A percentile compares a stretch with the other conserved stretches of the same genome.
Evolutionary conservation across 352 stramenopile genomes (phyloP).

Genomic region (Blastocystis sp.): DNA sequence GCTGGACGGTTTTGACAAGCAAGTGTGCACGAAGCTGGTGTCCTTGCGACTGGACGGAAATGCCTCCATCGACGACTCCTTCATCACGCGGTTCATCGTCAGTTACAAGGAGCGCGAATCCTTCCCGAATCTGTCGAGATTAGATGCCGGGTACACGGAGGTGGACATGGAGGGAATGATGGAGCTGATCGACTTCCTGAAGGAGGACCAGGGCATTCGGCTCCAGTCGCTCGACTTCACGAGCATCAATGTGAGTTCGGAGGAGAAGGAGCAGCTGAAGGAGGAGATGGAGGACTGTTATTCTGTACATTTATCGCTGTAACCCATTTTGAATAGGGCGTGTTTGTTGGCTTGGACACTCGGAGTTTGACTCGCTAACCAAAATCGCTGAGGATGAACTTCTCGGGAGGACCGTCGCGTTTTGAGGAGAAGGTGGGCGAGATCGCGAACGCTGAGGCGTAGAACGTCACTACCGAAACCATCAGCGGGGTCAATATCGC

Average conservation of each 20-base stretch:
- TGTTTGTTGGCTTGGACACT: background rate
- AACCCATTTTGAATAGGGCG: background rate
- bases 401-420: background rate
- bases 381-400: background rate
- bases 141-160: slow-evolving; percentile 50
- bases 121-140: slow-evolving; percentile 25
- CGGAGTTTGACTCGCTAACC: too few species aligned
- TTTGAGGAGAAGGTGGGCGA: slow-evolving; percentile 29
- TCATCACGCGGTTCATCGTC: slow-evolving; percentile 22
- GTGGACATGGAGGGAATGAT: slow-evolving; percentile 31
- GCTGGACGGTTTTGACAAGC: slow-evolving; percentile 34
- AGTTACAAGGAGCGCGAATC: background rate
- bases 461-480: slow-evolving; percentile 45
- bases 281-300: slow-evolving; percentile 36
- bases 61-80: slow-evolving; percentile 16
- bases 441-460: background rate
- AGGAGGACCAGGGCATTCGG: slow-evolving; percentile 16
- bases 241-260: slow-evolving; percentile 34
- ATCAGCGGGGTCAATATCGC: slow-evolving; percentile 42
- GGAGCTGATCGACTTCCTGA: slow-evolving; percentile 50
- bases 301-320: slow-evolving; percentile 35
- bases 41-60: slow-evolving; percentile 56
- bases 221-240: slow-evolving; percentile 30
- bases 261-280: slow-evolving; percentile 12
- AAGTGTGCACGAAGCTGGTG: slow-evolving; percentile 23